Base-by-base conservation (phyloP, 2,329 filamentous ascomycete genomes). In the Epichloe elymi region DNA sequence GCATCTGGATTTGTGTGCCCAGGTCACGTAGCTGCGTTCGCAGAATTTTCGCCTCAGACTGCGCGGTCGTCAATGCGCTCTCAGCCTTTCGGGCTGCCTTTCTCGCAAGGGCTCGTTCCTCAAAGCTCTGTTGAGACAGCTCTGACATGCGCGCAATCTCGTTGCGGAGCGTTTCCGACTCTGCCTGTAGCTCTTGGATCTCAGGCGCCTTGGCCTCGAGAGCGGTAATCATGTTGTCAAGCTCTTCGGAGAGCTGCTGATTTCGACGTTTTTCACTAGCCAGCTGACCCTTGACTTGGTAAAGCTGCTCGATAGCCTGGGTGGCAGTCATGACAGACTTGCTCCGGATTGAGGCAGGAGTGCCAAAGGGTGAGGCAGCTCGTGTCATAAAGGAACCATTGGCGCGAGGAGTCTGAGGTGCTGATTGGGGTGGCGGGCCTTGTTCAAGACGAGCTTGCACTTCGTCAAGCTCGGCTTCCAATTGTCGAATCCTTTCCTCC, bases 11-110 rank as follows among this genome's bases (percentile, higher is more conserved):
- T 66, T 98, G 90, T 1, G 86, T 83, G 60, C 89, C 89, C 19
- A 95, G 76, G 65, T 97, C 93, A 36, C 91, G 85, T 8, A 97
- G 74, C 64, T 96, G 89, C 57, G 89, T 86, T 48, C 85, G 85
- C 23, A 95, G 73, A 39, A 96, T 87, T 54, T 86, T 83, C 35
- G 79, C 76, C 67, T 97, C 89, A 1, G 79, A 74, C 54, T 81
- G 75, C 0, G 75, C 71, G 1, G 73, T 79, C 23, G 73, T 76
- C 51, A 89, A 75, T 51, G 87, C 78, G n/a, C 79, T 79, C 63
- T 93, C 83, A 49, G 84, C 85, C 67, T 86, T 91, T 57, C 89
- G 80, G 11, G 85, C 79, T 23, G 86, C 83, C 66, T 88, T 90
- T 53, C 83, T 82, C 1, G 89, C 86, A 5, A 72, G 67, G 57